Evolutionary conservation across 768 basidiomycete species (phyloP).

Genomic region (Xerocomus brunneocitrinus): DNA sequence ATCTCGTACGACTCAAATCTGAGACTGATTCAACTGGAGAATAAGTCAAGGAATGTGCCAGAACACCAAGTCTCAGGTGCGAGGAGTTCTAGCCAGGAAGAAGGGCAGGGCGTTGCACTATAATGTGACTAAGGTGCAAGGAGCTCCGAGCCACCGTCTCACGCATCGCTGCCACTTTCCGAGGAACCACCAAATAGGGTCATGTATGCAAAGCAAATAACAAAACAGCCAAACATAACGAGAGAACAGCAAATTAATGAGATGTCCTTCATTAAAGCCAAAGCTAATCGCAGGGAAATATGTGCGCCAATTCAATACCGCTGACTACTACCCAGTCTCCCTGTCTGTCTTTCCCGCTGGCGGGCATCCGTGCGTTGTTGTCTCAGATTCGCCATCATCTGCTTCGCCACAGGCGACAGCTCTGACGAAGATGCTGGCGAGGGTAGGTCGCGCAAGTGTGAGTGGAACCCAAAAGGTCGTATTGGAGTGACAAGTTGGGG

Average conservation of each 20-base stretch:
- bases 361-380: conserved; percentile 34
- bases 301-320: conserved; percentile 19
- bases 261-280: conserved; percentile 11
- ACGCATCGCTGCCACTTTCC: neutral
- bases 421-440: conserved; percentile 73
- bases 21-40: neutral
- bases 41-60: neutral
- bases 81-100: no score
- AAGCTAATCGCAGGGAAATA: conserved; percentile 6
- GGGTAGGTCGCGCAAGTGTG: conserved; percentile 32
- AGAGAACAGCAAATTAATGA: conserved; percentile 10
- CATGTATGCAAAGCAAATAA: conserved; percentile 2
- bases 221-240: conserved; percentile 6
- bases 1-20: conserved; percentile 47
- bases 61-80: no score
- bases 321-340: conserved; percentile 29
- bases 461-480: conserved; percentile 38
- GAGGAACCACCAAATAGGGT: no score
- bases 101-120: no score
- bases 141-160: neutral
- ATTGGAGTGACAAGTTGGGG: conserved; percentile 41
- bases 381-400: conserved; percentile 65
- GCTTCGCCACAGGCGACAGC: conserved; percentile 60
- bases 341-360: conserved; percentile 28
- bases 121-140: no score